Evolutionary conservation across 257 asterid species (phyloP), one percentile per base, ranked within the genome.

Genomic region (Ajuga chamaepitys): DNA sequence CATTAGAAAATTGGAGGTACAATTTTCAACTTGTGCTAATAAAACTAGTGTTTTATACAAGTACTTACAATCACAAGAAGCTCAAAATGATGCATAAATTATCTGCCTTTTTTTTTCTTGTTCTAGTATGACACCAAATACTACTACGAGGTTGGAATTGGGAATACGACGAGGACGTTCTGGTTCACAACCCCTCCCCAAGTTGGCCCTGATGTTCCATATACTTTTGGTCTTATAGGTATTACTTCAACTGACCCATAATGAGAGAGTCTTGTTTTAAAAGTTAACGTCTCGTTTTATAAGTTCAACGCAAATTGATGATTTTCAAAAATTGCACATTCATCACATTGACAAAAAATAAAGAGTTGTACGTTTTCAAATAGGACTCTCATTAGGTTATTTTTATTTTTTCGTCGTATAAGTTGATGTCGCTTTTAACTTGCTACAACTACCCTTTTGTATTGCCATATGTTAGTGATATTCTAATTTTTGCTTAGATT

Each of bases 151-250:
- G 77, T 91, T 22, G 98, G 95, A 64, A 55, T 66, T 22, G 85
- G 80, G 66, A 73, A 77, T n/a, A 53, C 85, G 3, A 35, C 64
- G 25, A 77, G 96, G 55, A 86, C 75, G 1, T 91, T 91, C 77
- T 86, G 95, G 95, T 91, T 91, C 70, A 68, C 62, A 3, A 88
- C 98, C 9, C 98, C 98, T 18, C 96, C 95, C 7, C 56, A 58
- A 74, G 80, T 82, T 41, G 95, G 96, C 11, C 98, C 95, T 9
- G 96, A 91, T 74, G 92, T 76, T 45, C 98, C 96, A 0, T 88
- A 88, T 37, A 86, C 95, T 1, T 91, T 91, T 70, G 98, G 98
- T 58, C 84, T 91, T 10, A 86, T 91, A 64, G 98, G 96, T 91
- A 88, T 14, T 52, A 14, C 18, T 44, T 47, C n/a, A n/a, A n/a